Conservation (phyloP, 2,329 filamentous ascomycete genomes). For the Calonectria pauciramosa region DNA sequence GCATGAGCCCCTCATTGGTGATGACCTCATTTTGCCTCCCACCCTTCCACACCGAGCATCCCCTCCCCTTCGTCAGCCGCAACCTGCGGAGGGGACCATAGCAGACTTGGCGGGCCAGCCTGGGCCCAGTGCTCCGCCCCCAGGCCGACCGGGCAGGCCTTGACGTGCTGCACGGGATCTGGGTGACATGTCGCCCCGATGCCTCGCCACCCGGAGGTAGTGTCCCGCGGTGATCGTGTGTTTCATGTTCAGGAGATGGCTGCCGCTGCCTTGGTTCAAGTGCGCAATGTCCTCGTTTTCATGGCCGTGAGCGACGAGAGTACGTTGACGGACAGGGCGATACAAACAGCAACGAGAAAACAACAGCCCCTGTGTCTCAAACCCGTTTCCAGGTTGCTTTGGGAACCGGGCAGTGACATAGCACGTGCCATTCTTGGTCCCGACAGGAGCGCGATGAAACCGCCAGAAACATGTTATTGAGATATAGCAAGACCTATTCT, state of each 20-base stretch:
- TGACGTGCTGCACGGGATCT: neutral
- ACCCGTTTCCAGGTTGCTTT: neutral
- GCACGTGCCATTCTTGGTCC: neutral
- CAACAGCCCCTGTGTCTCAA: neutral
- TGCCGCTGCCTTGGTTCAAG: neutral
- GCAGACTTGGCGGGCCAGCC: neutral
- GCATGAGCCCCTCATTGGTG: neutral
- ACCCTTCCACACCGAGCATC: neutral
- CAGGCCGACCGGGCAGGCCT: neutral
- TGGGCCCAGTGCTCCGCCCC: neutral
- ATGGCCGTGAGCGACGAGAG: neutral
- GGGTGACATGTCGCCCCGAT: slow-evolving; percentile 2
- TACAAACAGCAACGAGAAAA: neutral
- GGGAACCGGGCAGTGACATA: neutral
- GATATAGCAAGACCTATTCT: neutral
- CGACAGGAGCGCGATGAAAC: neutral
- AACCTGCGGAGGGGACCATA: neutral
- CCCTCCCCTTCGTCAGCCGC: neutral
- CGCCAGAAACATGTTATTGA: neutral
- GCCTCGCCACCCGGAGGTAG: neutral
- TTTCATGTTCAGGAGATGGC: slow-evolving; percentile 12
- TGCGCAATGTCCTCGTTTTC: neutral
- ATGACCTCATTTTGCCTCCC: slow-evolving; percentile 20
- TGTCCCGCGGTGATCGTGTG: neutral
- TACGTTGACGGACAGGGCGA: neutral